Base-by-base conservation (phyloP, 2,329 filamentous ascomycete genomes). In the Chaetomiaceae sp. region DNA sequence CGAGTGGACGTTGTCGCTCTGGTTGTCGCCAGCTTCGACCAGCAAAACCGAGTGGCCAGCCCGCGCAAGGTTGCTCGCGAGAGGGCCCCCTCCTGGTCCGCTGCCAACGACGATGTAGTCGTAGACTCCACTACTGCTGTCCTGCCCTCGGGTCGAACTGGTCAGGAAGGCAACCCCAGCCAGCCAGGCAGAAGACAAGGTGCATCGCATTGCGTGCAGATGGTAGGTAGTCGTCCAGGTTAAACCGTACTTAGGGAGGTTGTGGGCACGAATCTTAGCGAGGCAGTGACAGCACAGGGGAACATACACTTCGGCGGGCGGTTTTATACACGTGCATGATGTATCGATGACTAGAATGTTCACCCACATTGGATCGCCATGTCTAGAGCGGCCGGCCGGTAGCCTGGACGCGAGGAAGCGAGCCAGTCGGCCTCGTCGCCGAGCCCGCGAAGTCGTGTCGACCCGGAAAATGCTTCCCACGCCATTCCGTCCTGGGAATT, bases 91-190 rank as follows among this genome's bases (percentile, higher is more conserved):
- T 30, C 74, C 74, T 7, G 74, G 65, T 14, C 74, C 74, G 30
- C 71, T 74, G 9, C 75, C 75, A 18, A 78, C 72, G 8, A 79
- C 66, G 17, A 79, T 67, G 62, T 77, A 79, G 48, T 78, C 75
- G 56, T 58, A 60, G 27, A 42, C 42, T 12, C 50, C 30, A 34
- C 48, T 36, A 26, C 42, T 11, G 34, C 14, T 24, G 17, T n/a
- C 17, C n/a, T 14, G 26, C 3, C 27, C 42, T 19, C 15, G n/a
- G 4, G 14, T 15, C 3, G 29, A 11, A 10, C 19, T 15, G 5
- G 29, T 20, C 36, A 39, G 11, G 19, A 35, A 1, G 12, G 27
- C 36, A 7, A 39, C 14, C 11, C 42, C 42, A n/a, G 27, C 17
- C 11, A 38, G 8, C 5, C 38, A 14, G 15, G 18, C 11, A 12